These are phyloP conservation scores for Sugiyamaella americana DNA, from an alignment of 805 yeast species.

Conservation along the genomic window DNA sequence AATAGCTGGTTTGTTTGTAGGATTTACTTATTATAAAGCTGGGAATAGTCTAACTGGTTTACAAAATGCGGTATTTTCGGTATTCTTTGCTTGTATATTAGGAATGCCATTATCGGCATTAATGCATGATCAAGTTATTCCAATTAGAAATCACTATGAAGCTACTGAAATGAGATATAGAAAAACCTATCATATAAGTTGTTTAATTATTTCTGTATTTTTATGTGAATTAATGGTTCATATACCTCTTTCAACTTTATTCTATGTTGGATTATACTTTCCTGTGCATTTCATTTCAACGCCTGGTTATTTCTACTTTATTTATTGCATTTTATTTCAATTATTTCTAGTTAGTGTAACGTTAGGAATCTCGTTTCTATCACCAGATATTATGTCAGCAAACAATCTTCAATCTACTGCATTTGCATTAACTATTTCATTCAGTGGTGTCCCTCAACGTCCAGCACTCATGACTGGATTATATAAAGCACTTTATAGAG, in stretches of 20 bases:
- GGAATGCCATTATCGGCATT: constrained; percentile 52
- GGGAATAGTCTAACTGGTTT: constrained; percentile 30
- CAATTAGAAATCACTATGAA: constrained; percentile 56
- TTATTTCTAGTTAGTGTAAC: constrained; percentile 33
- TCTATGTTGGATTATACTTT: constrained; percentile 52
- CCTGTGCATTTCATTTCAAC: constrained; percentile 56
- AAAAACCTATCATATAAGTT: constrained; percentile 55
- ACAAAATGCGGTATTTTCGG: constrained; percentile 71
- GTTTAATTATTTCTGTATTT: constrained; percentile 53
- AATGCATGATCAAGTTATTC: constrained; percentile 49
- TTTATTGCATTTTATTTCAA: constrained; percentile 38
- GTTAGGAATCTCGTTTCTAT: constrained; percentile 41
- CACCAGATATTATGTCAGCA: constrained; percentile 52
- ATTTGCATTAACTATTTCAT: constrained; percentile 49
- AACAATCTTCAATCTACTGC: constrained; percentile 48
- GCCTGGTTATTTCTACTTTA: constrained; percentile 30
- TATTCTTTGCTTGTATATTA: constrained; percentile 57
- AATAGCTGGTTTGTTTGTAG: constrained; percentile 6
- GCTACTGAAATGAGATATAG: constrained; percentile 49
- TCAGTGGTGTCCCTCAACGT: constrained; percentile 61
- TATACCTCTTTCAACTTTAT: constrained; percentile 49
- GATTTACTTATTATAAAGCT: constrained; percentile 5
- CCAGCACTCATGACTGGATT: constrained; percentile 57
- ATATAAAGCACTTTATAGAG: constrained; percentile 75
- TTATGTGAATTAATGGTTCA: constrained; percentile 61